Evolutionary conservation across 257 asterid genomes (phyloP), one percentile per base, ranked within the genome.

Genomic region (Jaltomata sinuosa): DNA sequence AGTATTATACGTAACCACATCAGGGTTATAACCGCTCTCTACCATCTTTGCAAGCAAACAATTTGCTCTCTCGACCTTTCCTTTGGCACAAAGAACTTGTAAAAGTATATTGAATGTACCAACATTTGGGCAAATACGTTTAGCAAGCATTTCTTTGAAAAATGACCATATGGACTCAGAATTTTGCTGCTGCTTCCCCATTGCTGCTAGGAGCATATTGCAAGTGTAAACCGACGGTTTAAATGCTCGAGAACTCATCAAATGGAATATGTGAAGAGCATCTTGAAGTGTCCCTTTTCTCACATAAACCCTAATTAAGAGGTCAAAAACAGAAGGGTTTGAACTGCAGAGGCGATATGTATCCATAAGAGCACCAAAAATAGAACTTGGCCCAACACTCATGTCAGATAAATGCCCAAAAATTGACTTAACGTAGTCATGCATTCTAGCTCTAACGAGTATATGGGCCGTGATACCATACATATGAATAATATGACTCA

Each of bases 401-500:
- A 82, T 87, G 19, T 87, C 88, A 42, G 84, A 77, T 64, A 94
- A 86, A 84, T 87, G 86, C 78, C 86, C 86, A 78, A 96, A 82
- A 40, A 92, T 89, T 64, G 91, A 90, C 85, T 87, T 93, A 11
- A 93, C 97, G 57, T 72, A 83, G 76, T 92, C 93, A 81, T 93
- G 88, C 99, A 94, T 96, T 86, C 98, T 91, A 40, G 98, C 99
- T 84, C 97, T 92, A 82, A 94, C 91, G 59, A 94, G 98, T 85
- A 93, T 88, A 84, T 96, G 99, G 72, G 90, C 72, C 6, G 99
- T 96, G 21, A 96, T 88, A 83, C 95, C 91, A 84, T 96, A 93
- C 85, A 96, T 84, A 86, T 91, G 94, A 86, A 92, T 85, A 81
- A 90, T 92, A 80, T 96, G 97, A 77, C 47, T 55, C 47, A 88